These are phyloP conservation scores for Gentiana dahurica DNA, from an alignment of 257 asterid species.

Conservation along the genomic window DNA sequence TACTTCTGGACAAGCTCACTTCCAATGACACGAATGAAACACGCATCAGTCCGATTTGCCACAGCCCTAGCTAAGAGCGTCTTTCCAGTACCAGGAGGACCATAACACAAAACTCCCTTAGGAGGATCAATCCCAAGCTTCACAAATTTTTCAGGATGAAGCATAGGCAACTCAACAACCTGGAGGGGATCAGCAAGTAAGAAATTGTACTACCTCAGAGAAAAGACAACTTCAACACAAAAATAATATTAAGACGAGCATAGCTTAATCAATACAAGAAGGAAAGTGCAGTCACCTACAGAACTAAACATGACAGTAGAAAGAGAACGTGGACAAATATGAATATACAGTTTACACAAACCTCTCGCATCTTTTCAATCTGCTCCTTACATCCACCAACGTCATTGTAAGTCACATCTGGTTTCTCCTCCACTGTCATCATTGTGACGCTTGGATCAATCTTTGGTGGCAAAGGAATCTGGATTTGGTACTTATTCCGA, in stretches of 20 bases:
- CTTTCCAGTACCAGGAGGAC: constrained; percentile 99
- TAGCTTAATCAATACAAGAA: not conserved
- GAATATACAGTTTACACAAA: constrained; percentile 8
- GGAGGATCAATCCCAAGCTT: constrained; percentile 99
- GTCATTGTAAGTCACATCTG: constrained; percentile 94
- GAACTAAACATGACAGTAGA: not conserved
- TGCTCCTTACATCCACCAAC: constrained; percentile 99
- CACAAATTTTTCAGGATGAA: constrained; percentile 94
- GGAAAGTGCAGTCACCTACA: no score
- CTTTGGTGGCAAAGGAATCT: constrained; percentile 95
- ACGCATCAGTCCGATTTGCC: constrained; percentile 96
- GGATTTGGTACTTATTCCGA: constrained; percentile 92
- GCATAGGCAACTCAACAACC: constrained; percentile 99
- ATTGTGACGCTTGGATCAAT: constrained; percentile 98
- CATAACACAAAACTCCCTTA: constrained; percentile 94
- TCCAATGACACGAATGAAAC: constrained; percentile 95
- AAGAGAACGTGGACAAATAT: not conserved
- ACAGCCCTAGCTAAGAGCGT: constrained; percentile 95
- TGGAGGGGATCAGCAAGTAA: constrained; percentile 14
- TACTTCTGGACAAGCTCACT: constrained; percentile 97
- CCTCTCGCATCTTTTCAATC: constrained; percentile 99
- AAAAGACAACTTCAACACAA: not conserved
- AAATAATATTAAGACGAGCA: not conserved
- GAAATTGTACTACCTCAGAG: not conserved
- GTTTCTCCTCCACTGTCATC: constrained; percentile 99